Evolutionary conservation across 2,329 filamentous ascomycete species (phyloP).

Genomic region (Lasiodiplodia citricola): DNA sequence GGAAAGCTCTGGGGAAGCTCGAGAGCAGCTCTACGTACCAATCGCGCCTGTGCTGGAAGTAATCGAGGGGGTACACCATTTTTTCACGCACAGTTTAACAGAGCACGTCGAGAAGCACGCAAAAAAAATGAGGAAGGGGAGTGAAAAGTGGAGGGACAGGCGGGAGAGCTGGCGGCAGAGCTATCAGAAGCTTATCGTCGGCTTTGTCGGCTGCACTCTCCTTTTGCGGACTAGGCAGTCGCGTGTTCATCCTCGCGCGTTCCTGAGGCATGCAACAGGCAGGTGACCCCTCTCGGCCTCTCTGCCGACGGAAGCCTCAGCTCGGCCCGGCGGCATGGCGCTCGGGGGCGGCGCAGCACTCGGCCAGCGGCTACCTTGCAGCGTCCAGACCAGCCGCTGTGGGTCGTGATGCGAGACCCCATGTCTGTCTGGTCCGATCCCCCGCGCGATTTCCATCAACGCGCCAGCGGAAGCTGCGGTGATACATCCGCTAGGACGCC

Average conservation of each 20-base stretch:
- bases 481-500: constrained; percentile 22
- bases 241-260: not conserved
- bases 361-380: not conserved
- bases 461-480: constrained; percentile 19
- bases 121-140: not conserved
- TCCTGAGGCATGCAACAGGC: not conserved
- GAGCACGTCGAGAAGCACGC: not conserved
- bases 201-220: constrained; percentile 17
- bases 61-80: constrained; percentile 47
- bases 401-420: not conserved
- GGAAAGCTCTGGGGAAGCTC: constrained; percentile 20
- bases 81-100: not conserved
- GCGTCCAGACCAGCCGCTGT: constrained; percentile 7
- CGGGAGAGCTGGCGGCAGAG: not conserved
- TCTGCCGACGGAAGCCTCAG: constrained; percentile 7
- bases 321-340: constrained; percentile 4
- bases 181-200: constrained; percentile 22
- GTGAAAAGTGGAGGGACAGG: not conserved
- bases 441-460: constrained; percentile 13
- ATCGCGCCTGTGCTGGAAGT: constrained; percentile 72
- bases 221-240: not conserved
- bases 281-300: not conserved
- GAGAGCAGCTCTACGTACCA: constrained; percentile 60
- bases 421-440: not conserved
- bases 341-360: constrained; percentile 14